phyloP scores from a whole-genome alignment of 1,284 basidiomycete species.

The Ganoderma boninense region DNA sequence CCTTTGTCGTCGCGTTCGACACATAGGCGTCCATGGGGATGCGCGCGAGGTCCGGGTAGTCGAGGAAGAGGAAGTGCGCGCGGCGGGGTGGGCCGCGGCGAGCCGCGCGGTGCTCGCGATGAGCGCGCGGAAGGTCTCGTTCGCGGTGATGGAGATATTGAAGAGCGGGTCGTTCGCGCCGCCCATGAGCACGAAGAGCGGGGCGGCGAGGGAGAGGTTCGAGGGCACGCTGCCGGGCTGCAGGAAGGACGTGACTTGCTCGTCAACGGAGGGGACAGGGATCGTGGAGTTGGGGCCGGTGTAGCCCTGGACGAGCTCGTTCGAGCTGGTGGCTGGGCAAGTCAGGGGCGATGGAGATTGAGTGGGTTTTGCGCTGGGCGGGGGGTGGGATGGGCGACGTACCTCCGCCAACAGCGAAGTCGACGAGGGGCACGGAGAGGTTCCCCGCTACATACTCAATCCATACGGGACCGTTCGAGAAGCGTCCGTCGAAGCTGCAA shows the following conservation, averaged over 20 bases:
- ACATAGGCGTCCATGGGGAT: conserved; percentile 14
- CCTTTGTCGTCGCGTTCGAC: background rate
- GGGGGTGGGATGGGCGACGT: background rate
- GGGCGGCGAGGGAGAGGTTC: background rate
- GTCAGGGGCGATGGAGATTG: background rate
- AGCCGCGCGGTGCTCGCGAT: conserved; percentile 11
- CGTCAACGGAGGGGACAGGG: conserved; percentile 17
- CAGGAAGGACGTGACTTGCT: conserved; percentile 16
- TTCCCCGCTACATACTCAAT: conserved; percentile 17
- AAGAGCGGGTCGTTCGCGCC: conserved; percentile 20
- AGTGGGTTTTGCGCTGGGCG: background rate
- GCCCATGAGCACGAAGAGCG: conserved; percentile 21
- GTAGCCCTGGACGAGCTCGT: conserved; percentile 16
- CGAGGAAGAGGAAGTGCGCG: conserved; percentile 18
- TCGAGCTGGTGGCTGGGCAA: conserved; percentile 13
- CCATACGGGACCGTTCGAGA: conserved; percentile 21
- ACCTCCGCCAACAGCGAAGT: conserved; percentile 22
- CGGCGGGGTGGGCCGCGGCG: conserved; percentile 7
- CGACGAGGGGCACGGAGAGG: conserved; percentile 14
- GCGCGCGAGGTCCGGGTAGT: conserved; percentile 15
- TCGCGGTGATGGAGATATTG: conserved; percentile 14
- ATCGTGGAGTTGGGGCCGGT: conserved; percentile 15
- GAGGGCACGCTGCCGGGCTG: background rate
- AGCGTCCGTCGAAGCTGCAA: conserved; percentile 10
- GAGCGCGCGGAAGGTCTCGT: conserved; percentile 14